Conservation (phyloP, 2,329 filamentous ascomycete genomes). For the Teratosphaeria viscida region DNA sequence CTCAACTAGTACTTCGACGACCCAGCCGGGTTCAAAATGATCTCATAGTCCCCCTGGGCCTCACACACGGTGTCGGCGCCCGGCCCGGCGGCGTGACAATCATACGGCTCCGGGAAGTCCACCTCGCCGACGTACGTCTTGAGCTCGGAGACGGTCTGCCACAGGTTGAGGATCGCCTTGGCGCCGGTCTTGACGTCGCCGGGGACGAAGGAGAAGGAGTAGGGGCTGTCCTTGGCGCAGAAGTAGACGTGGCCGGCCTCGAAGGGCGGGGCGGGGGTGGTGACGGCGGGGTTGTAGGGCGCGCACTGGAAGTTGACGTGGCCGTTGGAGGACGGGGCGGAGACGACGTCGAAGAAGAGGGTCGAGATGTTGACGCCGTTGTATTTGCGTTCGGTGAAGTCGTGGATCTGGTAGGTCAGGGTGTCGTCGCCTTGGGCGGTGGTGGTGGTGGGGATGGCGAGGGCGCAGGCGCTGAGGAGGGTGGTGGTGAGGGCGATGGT, state of each 20-base stretch:
- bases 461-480: slow-evolving; percentile 2
- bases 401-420: slow-evolving; percentile 6
- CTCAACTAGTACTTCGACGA: background rate
- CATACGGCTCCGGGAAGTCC: background rate
- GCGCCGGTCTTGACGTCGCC: background rate
- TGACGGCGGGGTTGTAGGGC: slow-evolving; percentile 2
- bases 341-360: slow-evolving; percentile 8
- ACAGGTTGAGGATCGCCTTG: slow-evolving; percentile 6
- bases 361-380: slow-evolving; percentile 6
- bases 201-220: slow-evolving; percentile 5
- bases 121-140: background rate
- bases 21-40: background rate
- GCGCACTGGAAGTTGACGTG: slow-evolving; percentile 6
- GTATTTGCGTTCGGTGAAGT: slow-evolving; percentile 6
- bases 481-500: slow-evolving; percentile 7
- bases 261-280: slow-evolving; percentile 1
- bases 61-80: background rate
- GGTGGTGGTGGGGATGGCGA: slow-evolving; percentile 3
- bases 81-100: background rate
- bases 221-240: slow-evolving; percentile 6
- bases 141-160: slow-evolving; percentile 3
- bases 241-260: slow-evolving; percentile 5
- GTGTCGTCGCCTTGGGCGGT: background rate
- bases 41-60: background rate
- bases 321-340: slow-evolving; percentile 6